phyloP scores from a whole-genome alignment of 371 early-diverging fungal genomes.

The Rhizopus sp. region DNA sequence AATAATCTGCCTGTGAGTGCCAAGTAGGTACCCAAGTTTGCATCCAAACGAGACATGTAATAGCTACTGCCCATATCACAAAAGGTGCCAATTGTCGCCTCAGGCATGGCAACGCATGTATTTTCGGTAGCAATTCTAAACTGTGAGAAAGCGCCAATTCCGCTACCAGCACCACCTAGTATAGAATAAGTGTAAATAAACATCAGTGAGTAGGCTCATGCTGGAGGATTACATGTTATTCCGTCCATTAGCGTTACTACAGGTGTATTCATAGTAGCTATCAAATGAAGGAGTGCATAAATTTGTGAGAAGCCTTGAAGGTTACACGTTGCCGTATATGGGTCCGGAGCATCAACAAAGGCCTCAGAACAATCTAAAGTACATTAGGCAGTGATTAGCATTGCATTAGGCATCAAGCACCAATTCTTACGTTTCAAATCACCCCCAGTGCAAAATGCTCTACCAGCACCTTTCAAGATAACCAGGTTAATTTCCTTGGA shows the following conservation, averaged over 20 bases:
- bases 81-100: constrained; percentile 90
- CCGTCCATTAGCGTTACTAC: constrained; percentile 87
- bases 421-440: constrained; percentile 75
- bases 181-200: not conserved
- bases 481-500: constrained; percentile 77
- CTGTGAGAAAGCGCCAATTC: constrained; percentile 88
- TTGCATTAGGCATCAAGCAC: not conserved
- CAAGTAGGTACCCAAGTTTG: constrained; percentile 87
- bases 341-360: not conserved
- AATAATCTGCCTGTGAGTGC: constrained; percentile 85
- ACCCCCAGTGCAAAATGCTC: constrained; percentile 96
- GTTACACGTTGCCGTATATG: not conserved
- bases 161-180: constrained; percentile 96
- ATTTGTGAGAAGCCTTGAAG: not conserved
- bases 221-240: constrained; percentile 69
- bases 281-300: constrained; percentile 60
- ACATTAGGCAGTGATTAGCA: not conserved
- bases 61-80: constrained; percentile 96
- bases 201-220: not conserved
- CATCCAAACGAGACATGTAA: constrained; percentile 90
- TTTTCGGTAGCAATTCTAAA: constrained; percentile 96
- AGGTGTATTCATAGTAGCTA: constrained; percentile 82
- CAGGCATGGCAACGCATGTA: constrained; percentile 93
- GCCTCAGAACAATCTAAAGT: not conserved
- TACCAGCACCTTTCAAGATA: constrained; percentile 71